Evolutionary conservation across 1,284 basidiomycete species (phyloP).

Genomic region (Stygiomarasmius scandens): DNA sequence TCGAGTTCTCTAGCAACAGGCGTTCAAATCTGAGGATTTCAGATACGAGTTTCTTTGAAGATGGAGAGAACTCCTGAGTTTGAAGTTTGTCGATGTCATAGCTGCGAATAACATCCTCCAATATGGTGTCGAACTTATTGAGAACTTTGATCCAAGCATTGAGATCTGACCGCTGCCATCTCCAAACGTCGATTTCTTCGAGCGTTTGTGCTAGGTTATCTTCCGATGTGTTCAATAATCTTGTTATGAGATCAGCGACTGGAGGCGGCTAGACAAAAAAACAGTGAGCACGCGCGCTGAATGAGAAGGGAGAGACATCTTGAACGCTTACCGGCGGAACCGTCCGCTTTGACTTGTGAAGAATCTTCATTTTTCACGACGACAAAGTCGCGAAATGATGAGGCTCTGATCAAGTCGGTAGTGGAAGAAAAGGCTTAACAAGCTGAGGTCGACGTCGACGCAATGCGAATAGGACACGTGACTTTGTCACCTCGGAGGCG

Average conservation of each 20-base stretch:
- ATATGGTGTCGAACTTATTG: slow-evolving; percentile 91
- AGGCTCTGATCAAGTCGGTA: slow-evolving; percentile 9
- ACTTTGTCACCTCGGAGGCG: too few species aligned
- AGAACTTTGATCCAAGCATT: slow-evolving; percentile 96
- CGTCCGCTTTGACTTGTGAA: slow-evolving; percentile 77
- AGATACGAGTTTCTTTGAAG: slow-evolving; percentile 77
- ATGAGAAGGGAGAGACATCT: slow-evolving; percentile 13
- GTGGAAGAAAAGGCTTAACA: neutral
- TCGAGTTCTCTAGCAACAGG: slow-evolving; percentile 94
- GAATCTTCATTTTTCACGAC: slow-evolving; percentile 77
- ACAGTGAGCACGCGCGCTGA: slow-evolving; percentile 24
- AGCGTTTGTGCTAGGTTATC: slow-evolving; percentile 70
- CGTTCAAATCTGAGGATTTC: slow-evolving; percentile 89
- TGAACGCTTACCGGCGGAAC: slow-evolving; percentile 61
- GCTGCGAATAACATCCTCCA: slow-evolving; percentile 82
- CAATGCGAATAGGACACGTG: too few species aligned
- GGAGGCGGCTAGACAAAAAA: slow-evolving; percentile 61
- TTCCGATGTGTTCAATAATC: slow-evolving; percentile 63
- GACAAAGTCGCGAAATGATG: slow-evolving; percentile 39
- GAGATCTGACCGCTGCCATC: slow-evolving; percentile 95
- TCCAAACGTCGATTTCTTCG: slow-evolving; percentile 77
- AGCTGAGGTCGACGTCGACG: neutral
- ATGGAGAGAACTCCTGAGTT: slow-evolving; percentile 76
- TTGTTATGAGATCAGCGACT: slow-evolving; percentile 74
- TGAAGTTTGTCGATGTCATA: slow-evolving; percentile 87